Evolutionary conservation across 2,329 filamentous ascomycete genomes (phyloP), one percentile per base, ranked within the genome.

Genomic region (Stenocarpella maydis): DNA sequence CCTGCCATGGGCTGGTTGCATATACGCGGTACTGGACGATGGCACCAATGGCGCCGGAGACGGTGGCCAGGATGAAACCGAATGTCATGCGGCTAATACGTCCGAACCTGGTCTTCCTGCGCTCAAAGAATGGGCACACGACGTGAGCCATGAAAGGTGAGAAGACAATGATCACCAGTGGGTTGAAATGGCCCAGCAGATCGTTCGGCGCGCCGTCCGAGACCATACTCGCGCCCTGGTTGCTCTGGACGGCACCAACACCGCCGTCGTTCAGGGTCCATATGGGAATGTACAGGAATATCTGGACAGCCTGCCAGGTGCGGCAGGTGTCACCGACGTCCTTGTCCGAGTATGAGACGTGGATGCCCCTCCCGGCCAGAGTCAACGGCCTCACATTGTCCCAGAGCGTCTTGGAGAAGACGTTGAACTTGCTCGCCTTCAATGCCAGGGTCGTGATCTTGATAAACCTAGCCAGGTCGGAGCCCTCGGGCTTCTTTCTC

Each of bases 301-400:
- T 79, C 69, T 79, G 76, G 21, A 79, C 79, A 9, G 81, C 82
- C 37, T 79, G 73, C 75, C 80, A 79, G 0, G 81, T 83, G 76
- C 90, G 87, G 67, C 83, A 82, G 17, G 90, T 86, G 73, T 92
- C 89, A 74, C 88, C 87, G 63, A 93, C 90, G 82, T 89, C 90
- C 43, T 85, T 86, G 73, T 91, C 89, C 52, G 88, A 87, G 72
- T 90, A 91, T 19, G 82, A 83, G 82, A 91, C 90, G 78, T 81
- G 84, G 0, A 72, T 70, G 81, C 74, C 83, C 78, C 74, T 78
- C 75, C 72, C 81, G 1, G 80, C 80, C 4, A 89, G 81, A 14
- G 80, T 79, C 58, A 84, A 86, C 8, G 90, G 90, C 80, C 85
- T 86, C 37, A 86, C 86, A 21, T 81, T 80, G 28, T 90, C 81